Evolutionary conservation across 257 asterid genomes (phyloP), one percentile per base, ranked within the genome.

Genomic region (Capsicum rhomboideum): DNA sequence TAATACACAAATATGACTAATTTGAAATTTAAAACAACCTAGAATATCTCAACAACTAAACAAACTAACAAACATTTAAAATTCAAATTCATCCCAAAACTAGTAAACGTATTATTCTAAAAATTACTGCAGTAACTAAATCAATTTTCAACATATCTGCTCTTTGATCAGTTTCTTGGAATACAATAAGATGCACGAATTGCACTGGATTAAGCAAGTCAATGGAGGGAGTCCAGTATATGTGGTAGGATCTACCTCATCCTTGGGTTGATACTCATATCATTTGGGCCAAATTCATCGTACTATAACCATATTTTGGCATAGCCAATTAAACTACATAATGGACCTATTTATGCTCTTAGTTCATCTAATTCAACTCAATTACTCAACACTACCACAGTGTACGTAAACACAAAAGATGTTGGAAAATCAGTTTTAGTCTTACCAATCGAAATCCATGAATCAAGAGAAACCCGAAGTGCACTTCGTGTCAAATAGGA

Each of bases 381-480:
- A 28, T 16, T 34, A 37, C 29, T 14, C 52, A 68, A 68, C 78
- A 46, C 80, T 46, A 46, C 56, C 79, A 71, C 8, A 8, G 21
- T n/a, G 59, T 74, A 17, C 21, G 17, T 46, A 0, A 28, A 18
- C 66, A 50, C 10, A 46, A 79, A 56, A 77, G 16, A 18, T 4
- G 80, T 77, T 40, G 79, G 64, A 69, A 53, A 9, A 20, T 50
- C 23, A 83, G 69, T 11, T 66, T 61, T n/a, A n/a, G 52, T 81
- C 74, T 82, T 91, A 94, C 99, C 99, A 82, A 93, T 64, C 87
- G 78, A 79, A 68, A 81, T 87, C 99, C 99, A 95, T n/a, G 97
- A 91, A 75, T 93, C 95, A 85, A 63, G 54, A 85, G 95, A 89
- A 67, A 85, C 85, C 63, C 97, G 91, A 66, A 94, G 91, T 78